A percentile compares a stretch with the other conserved stretches of the same genome.
phyloP scores from a whole-genome alignment of 1,139 yeast genomes.

The Yamadazyma sp. region DNA sequence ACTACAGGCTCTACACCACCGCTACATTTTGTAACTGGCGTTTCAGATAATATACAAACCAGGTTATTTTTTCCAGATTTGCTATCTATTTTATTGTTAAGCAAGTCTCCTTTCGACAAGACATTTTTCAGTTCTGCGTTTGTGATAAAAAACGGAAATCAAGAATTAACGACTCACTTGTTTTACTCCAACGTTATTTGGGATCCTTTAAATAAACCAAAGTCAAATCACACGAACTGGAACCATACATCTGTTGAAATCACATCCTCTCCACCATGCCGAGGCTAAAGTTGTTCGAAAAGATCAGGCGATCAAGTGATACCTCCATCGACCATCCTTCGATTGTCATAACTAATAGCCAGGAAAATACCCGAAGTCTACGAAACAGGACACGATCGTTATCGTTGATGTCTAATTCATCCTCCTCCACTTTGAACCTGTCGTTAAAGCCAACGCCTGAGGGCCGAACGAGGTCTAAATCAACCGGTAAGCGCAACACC shows the following conservation, averaged over 20 bases:
- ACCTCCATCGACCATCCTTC: slow-evolving; percentile 14
- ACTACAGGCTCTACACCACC: no score
- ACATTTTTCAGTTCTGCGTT: slow-evolving; percentile 1
- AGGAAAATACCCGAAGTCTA: slow-evolving; percentile 7
- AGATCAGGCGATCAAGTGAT: slow-evolving; percentile 19
- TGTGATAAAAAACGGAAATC: background rate
- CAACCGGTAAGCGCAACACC: slow-evolving; percentile 30
- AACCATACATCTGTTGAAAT: no score
- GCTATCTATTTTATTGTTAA: no score
- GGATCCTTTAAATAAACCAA: no score
- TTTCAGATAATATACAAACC: no score
- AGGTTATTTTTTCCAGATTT: no score
- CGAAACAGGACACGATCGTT: slow-evolving; percentile 17
- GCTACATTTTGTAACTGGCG: no score
- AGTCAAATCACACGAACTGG: no score
- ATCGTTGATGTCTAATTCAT: slow-evolving; percentile 10
- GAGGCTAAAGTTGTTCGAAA: slow-evolving; percentile 14
- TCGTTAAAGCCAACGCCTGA: slow-evolving; percentile 12
- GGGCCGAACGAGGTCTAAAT: slow-evolving; percentile 20
- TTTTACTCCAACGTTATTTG: no score
- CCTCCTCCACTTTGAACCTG: slow-evolving; percentile 7
- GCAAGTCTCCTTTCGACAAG: no score
- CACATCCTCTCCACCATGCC: slow-evolving; percentile 11
- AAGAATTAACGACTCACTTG: no score
- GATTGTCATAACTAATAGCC: slow-evolving; percentile 6